A percentile compares a stretch with the other conserved stretches of the same genome.
phyloP scores from a whole-genome alignment of 108 stramenopile species.

The Nitzschia palea region DNA sequence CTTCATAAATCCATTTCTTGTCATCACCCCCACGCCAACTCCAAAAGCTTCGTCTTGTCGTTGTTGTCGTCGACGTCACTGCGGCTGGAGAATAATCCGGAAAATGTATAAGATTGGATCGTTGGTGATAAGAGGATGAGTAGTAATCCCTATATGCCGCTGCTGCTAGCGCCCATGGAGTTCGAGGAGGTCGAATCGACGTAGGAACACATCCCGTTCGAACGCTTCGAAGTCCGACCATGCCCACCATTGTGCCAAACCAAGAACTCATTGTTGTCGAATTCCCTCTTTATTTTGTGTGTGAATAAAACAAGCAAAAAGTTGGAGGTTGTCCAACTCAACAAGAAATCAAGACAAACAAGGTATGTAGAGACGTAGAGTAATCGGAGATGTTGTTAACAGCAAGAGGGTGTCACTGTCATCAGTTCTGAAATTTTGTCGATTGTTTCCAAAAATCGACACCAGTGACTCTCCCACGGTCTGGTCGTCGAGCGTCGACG shows the following conservation, averaged over 20 bases:
- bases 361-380: too few relatives aligned
- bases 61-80: too few relatives aligned
- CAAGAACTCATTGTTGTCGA: neutral
- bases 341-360: too few relatives aligned
- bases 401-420: too few relatives aligned
- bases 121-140: neutral
- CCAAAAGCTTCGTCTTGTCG: slow-evolving; percentile 10
- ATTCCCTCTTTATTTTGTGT: too few relatives aligned
- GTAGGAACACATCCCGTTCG: neutral
- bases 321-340: too few relatives aligned
- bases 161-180: neutral
- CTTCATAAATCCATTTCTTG: slow-evolving; percentile 5
- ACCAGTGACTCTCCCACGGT: too few relatives aligned
- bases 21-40: slow-evolving; percentile 15
- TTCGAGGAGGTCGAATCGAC: neutral
- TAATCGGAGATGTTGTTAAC: too few relatives aligned
- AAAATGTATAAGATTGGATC: neutral
- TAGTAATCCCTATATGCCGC: neutral
- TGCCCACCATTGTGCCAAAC: neutral
- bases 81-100: neutral
- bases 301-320: too few relatives aligned
- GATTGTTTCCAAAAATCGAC: too few relatives aligned
- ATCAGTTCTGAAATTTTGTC: too few relatives aligned
- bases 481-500: too few relatives aligned
- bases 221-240: neutral